Conservation (phyloP, 352 stramenopile genomes). For the Globisporangium megalacanthum region DNA sequence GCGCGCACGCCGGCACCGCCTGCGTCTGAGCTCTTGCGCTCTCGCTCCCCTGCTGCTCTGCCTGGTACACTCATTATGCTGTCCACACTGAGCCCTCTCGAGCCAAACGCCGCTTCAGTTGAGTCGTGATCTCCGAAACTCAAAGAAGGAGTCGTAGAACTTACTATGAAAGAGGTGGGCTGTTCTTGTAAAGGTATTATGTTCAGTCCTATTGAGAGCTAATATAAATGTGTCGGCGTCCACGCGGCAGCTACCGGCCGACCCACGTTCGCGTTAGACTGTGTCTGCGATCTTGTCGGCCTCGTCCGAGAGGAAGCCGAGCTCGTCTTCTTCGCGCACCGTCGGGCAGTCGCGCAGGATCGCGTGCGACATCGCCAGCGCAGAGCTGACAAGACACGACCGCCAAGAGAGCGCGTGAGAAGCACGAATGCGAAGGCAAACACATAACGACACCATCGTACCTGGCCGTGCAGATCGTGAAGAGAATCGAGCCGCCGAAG, state of each 20-base stretch:
- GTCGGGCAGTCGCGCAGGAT: slow-evolving; percentile 74
- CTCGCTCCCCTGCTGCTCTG: slow-evolving; percentile 3
- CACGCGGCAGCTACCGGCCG: too few species aligned
- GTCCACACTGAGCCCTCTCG: not conserved
- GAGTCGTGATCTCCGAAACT: not conserved
- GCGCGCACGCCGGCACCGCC: slow-evolving; percentile 13
- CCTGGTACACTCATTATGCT: not conserved
- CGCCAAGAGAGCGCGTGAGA: not conserved
- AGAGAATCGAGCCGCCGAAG: slow-evolving; percentile 83
- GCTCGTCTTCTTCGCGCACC: slow-evolving; percentile 73
- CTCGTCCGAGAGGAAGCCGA: slow-evolving; percentile 70
- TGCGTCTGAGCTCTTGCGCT: slow-evolving; percentile 4
- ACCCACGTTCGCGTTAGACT: slow-evolving; percentile 29
- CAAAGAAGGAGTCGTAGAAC: not conserved
- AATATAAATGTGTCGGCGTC: not conserved
- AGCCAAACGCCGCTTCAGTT: too few species aligned
- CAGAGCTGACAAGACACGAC: slow-evolving; percentile 27
- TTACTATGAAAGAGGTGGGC: not conserved
- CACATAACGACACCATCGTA: slow-evolving; percentile 15
- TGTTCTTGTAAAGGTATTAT: not conserved
- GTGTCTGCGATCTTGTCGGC: slow-evolving; percentile 63
- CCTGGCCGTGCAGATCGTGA: slow-evolving; percentile 82
- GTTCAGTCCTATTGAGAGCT: not conserved
- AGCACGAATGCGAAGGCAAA: not conserved
- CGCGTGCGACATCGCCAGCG: slow-evolving; percentile 70